A percentile compares a stretch with the other conserved stretches of the same genome.
Conservation (phyloP, 257 asterid species). For the Nicotiana undulata region DNA sequence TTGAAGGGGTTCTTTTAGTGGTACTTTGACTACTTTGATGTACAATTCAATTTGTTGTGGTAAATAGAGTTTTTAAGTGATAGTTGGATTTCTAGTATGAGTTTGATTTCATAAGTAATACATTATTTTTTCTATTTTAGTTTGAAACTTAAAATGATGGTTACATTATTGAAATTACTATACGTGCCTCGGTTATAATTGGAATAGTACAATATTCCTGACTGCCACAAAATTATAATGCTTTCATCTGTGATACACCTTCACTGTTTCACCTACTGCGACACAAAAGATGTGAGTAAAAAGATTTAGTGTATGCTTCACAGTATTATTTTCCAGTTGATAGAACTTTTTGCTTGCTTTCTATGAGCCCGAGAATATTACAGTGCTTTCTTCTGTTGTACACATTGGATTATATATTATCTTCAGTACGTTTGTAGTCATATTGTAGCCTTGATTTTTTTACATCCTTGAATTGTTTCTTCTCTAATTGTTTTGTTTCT, state of each 20-base stretch:
- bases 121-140: neutral
- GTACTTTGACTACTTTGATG: conserved; percentile 30
- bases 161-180: neutral
- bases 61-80: neutral
- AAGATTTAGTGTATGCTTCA: neutral
- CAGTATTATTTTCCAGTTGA: neutral
- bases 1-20: conserved; percentile 98
- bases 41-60: neutral
- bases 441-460: neutral
- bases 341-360: neutral
- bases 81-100: neutral
- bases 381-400: neutral
- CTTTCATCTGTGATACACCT: neutral
- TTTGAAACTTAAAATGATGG: neutral
- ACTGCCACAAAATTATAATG: neutral
- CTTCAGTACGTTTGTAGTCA: neutral
- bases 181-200: neutral
- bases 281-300: neutral
- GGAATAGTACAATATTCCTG: neutral
- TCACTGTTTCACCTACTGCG: neutral
- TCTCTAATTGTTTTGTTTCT: neutral
- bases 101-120: neutral
- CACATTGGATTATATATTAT: neutral
- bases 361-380: neutral
- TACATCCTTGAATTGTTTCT: neutral